Evolutionary conservation across 2,329 filamentous ascomycete species (phyloP), one percentile per base, ranked within the genome.

Genomic region (Colletotrichum cordylinicola): DNA sequence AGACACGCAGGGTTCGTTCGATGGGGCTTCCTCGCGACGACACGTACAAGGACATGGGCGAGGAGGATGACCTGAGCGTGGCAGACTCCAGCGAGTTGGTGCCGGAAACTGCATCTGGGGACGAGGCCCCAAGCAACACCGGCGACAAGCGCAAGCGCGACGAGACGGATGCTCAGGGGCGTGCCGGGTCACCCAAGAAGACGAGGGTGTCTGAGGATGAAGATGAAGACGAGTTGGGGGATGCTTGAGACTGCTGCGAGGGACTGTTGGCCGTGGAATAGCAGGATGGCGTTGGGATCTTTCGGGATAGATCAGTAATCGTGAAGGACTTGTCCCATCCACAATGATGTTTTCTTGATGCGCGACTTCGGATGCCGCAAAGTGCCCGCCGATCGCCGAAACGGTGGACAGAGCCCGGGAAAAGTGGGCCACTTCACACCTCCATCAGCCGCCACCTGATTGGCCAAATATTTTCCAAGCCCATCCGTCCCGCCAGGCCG

Each of bases 391-490:
- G 61, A 39, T 29, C 33, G 35, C 61, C 35, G 61, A 64, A 62
- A 13, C 4, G 29, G n/a, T 52, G n/a, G 33, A 37, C 61, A 37
- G 21, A 29, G 35, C 9, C 35, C 61, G n/a, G 61, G 61, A 43
- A 64, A 64, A 18, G 61, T 64, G 61, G 61, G 1, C 35, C 35
- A 61, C 29, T 37, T 64, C 5, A 15, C n/a, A 2, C 8, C 35
- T 29, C 61, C 61, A 64, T 64, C 61, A 43, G n/a, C 61, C 65
- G 27, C 16, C 27, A 5, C 55, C 8, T 72, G 62, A 75, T 75
- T 75, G 73, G 73, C 10, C 64, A 48, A 64, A 64, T 55, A 37
- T 56, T 75, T 67, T 72, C 67, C 43, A 48, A 70, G 67, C 66
- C 70, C 56, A 70, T 71, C 29, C 62, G 39, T 31, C 56, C 56